Evolutionary conservation across 129 eudicot genomes (phyloP), one percentile per base, ranked within the genome.

Genomic region (Cynara cardunculus): DNA sequence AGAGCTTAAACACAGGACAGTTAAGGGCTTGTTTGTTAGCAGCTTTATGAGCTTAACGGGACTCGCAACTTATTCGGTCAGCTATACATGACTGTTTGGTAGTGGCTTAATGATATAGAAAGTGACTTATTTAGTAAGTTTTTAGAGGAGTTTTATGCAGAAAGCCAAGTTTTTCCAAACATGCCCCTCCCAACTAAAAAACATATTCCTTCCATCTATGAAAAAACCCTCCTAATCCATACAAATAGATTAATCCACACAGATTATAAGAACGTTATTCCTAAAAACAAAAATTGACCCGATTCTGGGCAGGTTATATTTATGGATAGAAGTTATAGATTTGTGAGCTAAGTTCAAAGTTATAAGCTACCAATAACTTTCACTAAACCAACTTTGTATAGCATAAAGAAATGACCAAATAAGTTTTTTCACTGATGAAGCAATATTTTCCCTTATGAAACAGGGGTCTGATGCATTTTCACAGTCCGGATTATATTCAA

Each of bases 391-490:
- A 41, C 14, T 35, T 64, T 7, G 72, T 7, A 41, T 46, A 46
- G 28, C 4, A 24, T 1, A 53, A 26, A 69, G 44, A 72, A 59
- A 25, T 72, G 46, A 62, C 66, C 26, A 71, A 24, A 59, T 72
- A 24, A 11, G 18, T 77, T 25, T 22, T 5, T 74, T 56, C 9
- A 56, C 9, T 56, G 2, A 56, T 56, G 24, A 56, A 56, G 24
- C 24, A 56, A 56, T 24, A 56, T 19, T 56, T 61, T 16, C 44
- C 25, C 16, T 76, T 83, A 13, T 74, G 4, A 30, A 66, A 75
- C 89, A 94, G 98, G 98, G 98, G 85, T 86, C 96, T 86, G 98
- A 94, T 82, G 98, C 98, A 69, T 94, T 94, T 89, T 94, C 98
- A 65, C 97, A 94, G 78, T 94, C 98, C 9, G 98, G 98, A 1